A percentile compares a stretch with the other conserved stretches of the same genome.
Conservation (phyloP, 257 asterid genomes). For the Gardenia jasminoides region DNA sequence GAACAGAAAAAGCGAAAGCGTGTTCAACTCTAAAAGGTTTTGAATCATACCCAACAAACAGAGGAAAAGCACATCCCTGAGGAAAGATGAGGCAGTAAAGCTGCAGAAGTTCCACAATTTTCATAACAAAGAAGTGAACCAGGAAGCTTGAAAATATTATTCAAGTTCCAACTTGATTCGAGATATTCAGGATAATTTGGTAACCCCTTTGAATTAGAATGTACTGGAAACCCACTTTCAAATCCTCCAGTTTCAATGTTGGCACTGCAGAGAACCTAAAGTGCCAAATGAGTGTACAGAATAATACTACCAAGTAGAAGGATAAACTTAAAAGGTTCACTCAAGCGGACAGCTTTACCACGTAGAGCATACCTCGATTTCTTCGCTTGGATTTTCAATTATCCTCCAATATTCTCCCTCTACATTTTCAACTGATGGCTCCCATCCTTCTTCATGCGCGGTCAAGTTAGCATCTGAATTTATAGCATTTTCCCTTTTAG, state of each 20-base stretch:
- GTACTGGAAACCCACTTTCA: constrained; percentile 54
- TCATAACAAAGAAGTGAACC: constrained; percentile 78
- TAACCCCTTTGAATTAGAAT: constrained; percentile 24
- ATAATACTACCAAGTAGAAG: constrained; percentile 19
- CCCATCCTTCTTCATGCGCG: constrained; percentile 18
- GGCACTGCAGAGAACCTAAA: constrained; percentile 67
- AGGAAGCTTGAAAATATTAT: constrained; percentile 54
- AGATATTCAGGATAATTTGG: constrained; percentile 36
- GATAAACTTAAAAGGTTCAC: constrained; percentile 3
- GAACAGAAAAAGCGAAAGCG: not conserved
- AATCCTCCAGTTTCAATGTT: constrained; percentile 31
- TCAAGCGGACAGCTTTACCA: constrained; percentile 20
- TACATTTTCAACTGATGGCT: constrained; percentile 46
- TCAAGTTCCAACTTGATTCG: constrained; percentile 80
- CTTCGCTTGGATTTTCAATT: constrained; percentile 64
- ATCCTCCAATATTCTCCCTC: constrained; percentile 95
- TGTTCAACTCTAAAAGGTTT: not conserved
- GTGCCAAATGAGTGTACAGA: constrained; percentile 27
- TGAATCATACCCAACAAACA: constrained; percentile 67
- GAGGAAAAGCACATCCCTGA: constrained; percentile 91
- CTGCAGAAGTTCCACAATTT: constrained; percentile 36
- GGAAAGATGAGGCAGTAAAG: constrained; percentile 48
- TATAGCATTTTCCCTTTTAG: constrained; percentile 25
- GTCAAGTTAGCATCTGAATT: constrained; percentile 15
- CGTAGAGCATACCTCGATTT: constrained; percentile 60